phyloP scores from a whole-genome alignment of 139 green algal genomes.

The Desmodesmus armatus region DNA sequence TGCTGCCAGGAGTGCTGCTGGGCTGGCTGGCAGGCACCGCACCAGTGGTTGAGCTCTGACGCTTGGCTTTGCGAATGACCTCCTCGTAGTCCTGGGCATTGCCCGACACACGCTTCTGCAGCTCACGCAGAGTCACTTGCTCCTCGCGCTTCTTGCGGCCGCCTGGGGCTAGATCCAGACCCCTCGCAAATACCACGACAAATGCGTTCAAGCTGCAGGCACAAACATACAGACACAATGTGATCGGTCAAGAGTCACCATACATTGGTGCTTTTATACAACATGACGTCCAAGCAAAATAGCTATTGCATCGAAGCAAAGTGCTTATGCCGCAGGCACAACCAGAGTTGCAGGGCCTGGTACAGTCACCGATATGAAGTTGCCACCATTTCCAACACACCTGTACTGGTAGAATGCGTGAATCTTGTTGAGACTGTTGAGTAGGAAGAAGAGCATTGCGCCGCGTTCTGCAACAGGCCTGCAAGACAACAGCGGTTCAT shows the following conservation, averaged over 20 bases:
- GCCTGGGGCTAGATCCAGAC: slow-evolving; percentile 82
- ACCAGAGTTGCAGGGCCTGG: no score
- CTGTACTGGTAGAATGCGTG: slow-evolving; percentile 92
- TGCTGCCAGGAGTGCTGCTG: no score
- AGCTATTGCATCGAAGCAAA: no score
- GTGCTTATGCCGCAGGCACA: no score
- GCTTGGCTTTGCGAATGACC: slow-evolving; percentile 65
- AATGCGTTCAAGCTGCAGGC: slow-evolving; percentile 86
- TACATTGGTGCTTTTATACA: no score
- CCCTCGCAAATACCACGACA: slow-evolving; percentile 80
- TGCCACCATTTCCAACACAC: no score
- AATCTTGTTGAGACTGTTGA: slow-evolving; percentile 92
- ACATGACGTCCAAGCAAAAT: no score
- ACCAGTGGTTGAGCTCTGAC: slow-evolving; percentile 43
- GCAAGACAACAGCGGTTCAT: no score
- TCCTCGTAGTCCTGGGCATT: slow-evolving; percentile 61
- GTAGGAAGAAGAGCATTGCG: slow-evolving; percentile 86
- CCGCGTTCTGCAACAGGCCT: slow-evolving; percentile 78
- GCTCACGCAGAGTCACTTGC: slow-evolving; percentile 44
- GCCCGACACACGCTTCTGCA: slow-evolving; percentile 53
- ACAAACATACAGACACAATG: no score
- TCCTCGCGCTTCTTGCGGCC: slow-evolving; percentile 68
- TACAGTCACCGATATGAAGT: no score
- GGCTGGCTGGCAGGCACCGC: background rate
- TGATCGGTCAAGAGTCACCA: no score